Conservation (phyloP, 768 basidiomycete genomes). For the Paxillus involutus region DNA sequence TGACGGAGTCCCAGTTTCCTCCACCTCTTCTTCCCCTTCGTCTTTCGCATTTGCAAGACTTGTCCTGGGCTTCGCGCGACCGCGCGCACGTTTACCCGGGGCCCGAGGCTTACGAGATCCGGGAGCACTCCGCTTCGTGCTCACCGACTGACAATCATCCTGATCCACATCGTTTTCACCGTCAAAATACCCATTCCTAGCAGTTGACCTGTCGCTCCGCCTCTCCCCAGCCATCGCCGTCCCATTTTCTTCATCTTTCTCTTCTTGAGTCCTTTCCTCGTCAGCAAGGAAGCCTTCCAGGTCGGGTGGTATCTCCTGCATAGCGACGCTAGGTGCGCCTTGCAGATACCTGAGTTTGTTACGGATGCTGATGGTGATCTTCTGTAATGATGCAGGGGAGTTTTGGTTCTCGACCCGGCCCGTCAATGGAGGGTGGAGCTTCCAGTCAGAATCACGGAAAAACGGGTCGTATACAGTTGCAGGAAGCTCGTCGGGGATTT, state of each 20-base stretch:
- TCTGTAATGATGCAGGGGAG: conserved; percentile 75
- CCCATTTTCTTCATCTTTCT: conserved; percentile 68
- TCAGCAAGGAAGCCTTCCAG: conserved; percentile 74
- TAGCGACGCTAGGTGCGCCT: conserved; percentile 93
- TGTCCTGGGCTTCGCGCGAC: conserved; percentile 34
- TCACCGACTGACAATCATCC: conserved; percentile 31
- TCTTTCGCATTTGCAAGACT: conserved; percentile 24
- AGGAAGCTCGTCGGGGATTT: conserved; percentile 86
- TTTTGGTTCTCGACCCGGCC: conserved; percentile 94
- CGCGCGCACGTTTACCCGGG: conserved; percentile 27
- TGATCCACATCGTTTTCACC: conserved; percentile 68
- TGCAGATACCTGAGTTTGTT: conserved; percentile 91
- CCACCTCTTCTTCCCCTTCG: conserved; percentile 41
- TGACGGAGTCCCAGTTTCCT: conserved; percentile 27
- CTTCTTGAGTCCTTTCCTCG: conserved; percentile 66
- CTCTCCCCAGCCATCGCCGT: conserved; percentile 52
- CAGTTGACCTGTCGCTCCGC: conserved; percentile 50
- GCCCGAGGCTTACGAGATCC: conserved; percentile 22
- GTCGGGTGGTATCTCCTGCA: conserved; percentile 96
- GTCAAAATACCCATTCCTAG: conserved; percentile 72
- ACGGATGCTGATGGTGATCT: conserved; percentile 81
- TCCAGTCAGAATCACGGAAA: conserved; percentile 90
- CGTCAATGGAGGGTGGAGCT: conserved; percentile 89
- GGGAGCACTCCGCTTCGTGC: conserved; percentile 13
- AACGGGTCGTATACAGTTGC: conserved; percentile 89